A percentile compares a stretch with the other conserved stretches of the same genome.
phyloP scores from a whole-genome alignment of 2,329 filamentous ascomycete species.

The Biscogniauxia marginata region DNA sequence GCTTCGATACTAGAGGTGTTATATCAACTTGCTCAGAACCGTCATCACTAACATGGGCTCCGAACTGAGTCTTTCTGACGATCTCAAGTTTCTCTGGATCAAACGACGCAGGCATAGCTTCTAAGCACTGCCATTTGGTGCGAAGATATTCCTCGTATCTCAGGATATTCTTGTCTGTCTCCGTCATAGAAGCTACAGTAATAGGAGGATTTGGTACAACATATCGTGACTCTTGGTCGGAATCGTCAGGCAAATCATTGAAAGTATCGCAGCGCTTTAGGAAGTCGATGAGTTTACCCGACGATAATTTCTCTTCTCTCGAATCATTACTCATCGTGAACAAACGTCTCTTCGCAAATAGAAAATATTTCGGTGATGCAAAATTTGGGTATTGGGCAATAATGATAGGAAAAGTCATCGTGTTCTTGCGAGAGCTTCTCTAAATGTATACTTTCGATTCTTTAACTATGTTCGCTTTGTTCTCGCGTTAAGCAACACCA shows the following conservation, averaged over 20 bases:
- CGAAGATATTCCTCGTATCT: conserved; percentile 11
- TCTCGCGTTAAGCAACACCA: too few relatives aligned
- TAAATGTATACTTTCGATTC: too few relatives aligned
- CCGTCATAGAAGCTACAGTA: not conserved
- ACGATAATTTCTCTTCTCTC: not conserved
- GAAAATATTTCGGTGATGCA: too few relatives aligned
- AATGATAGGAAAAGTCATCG: not conserved
- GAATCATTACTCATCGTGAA: not conserved
- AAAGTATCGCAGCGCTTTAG: not conserved
- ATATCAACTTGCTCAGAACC: not conserved
- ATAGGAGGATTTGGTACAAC: not conserved
- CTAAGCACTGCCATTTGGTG: conserved; percentile 10
- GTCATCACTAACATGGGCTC: not conserved
- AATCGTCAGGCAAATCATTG: not conserved
- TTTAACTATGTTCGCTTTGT: too few relatives aligned
- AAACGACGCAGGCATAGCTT: conserved; percentile 12
- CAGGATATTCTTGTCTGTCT: conserved; percentile 2
- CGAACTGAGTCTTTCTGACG: not conserved
- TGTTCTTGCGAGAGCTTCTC: not conserved
- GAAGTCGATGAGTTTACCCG: not conserved
- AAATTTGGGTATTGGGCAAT: not conserved
- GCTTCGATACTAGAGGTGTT: not conserved
- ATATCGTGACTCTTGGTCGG: not conserved
- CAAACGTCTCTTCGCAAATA: too few relatives aligned
- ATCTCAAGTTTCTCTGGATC: conserved; percentile 14